Percentiles rank a stretch among this genome's conserved stretches.
Conservation (phyloP, 2,329 filamentous ascomycete species). For the Thelonectria discophora region DNA sequence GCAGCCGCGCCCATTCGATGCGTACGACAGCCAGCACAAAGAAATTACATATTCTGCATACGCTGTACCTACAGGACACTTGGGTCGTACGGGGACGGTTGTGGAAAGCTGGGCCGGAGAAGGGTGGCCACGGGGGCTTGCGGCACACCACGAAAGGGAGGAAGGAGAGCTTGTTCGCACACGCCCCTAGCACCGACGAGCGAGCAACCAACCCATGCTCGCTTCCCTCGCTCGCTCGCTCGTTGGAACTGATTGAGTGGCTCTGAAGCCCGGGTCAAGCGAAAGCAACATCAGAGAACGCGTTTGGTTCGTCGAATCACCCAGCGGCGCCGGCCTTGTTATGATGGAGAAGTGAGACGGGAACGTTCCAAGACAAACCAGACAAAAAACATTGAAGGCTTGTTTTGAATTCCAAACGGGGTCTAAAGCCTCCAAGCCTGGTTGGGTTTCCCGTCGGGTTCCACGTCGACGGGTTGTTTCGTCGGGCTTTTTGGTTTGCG, state of each 20-base stretch:
- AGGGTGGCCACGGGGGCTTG: slow-evolving; percentile 19
- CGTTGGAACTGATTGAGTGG: slow-evolving; percentile 16
- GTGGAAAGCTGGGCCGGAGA: slow-evolving; percentile 31
- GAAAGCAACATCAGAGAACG: slow-evolving; percentile 27
- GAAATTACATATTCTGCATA: too few species aligned
- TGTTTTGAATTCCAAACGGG: background rate
- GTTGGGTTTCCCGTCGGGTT: too few species aligned
- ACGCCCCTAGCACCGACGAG: slow-evolving; percentile 8
- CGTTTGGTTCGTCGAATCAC: slow-evolving; percentile 24
- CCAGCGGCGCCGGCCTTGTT: slow-evolving; percentile 34
- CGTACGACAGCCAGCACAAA: slow-evolving; percentile 14
- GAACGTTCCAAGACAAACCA: slow-evolving; percentile 1
- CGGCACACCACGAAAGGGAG: slow-evolving; percentile 24
- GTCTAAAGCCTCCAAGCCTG: slow-evolving; percentile 3
- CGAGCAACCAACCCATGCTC: background rate
- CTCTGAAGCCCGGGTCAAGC: slow-evolving; percentile 15
- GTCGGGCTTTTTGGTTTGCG: background rate
- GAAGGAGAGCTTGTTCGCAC: background rate
- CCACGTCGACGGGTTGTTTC: slow-evolving; percentile 10
- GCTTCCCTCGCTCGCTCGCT: too few species aligned
- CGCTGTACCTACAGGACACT: slow-evolving; percentile 4
- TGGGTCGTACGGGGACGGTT: slow-evolving; percentile 33
- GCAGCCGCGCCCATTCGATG: slow-evolving; percentile 23
- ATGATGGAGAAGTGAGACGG: slow-evolving; percentile 41
- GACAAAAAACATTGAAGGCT: background rate